Base-by-base conservation (phyloP, 108 stramenopile genomes). In the Cyclotella sp. region DNA sequence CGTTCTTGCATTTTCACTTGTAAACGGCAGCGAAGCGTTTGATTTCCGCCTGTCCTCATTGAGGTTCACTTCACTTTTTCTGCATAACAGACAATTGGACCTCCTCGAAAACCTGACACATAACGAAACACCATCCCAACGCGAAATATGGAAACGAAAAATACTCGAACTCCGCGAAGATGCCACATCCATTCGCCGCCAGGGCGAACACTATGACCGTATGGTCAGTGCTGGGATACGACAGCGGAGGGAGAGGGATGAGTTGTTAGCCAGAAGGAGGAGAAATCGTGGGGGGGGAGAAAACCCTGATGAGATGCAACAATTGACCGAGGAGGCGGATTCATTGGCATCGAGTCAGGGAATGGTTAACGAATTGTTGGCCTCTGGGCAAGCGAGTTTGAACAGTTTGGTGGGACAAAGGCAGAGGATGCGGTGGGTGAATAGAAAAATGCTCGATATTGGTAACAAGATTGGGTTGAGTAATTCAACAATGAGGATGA, bases 91-190 rank as follows among this genome's bases (percentile, higher is more conserved):
- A 26, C 94, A 93, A 81, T 63, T 95, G 39, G 88, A 89, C 68
- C 67, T 90, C 43, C 89, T 95, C 80, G 89, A 90, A 52, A 78
- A 89, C 42, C 68, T 95, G 21, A 84, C 90, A 8, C 66, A 83
- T 30, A 82, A 83, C 60, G 94, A 95, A 85, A 87, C 89, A 43
- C 90, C 94, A 11, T 85, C 89, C 51, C 91, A 92, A 70, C 87
- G 91, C 15, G 90, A 92, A 65, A 86, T 87, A 12, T 95, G 94
- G 94, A 91, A 85, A 54, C 87, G 90, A 41, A 95, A 95, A 78
- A 93, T 95, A 62, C 70, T 84, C 54, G 91, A 92, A 83, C 68
- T 95, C 3, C 76, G 87, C 27, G 88, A 91, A 83, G 94, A 92
- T 21, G 84, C 81, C 26, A 54, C 73, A 40, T 83, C 81, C 42